Evolutionary conservation across 495 filamentous ascomycete species (phyloP), one percentile per base, ranked within the genome.

Genomic region (Penicillium pancosmium): DNA sequence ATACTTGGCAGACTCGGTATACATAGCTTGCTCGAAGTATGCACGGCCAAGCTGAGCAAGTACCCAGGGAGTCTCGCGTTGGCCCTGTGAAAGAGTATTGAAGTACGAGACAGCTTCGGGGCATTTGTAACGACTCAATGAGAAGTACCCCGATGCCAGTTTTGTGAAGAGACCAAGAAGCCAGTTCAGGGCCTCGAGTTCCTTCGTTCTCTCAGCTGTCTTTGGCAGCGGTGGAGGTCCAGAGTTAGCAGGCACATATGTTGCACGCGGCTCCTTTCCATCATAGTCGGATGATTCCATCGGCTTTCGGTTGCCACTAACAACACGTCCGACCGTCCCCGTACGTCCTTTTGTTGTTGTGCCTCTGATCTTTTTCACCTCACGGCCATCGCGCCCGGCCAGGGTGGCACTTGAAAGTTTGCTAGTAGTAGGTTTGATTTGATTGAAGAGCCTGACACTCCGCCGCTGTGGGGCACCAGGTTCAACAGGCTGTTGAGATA

Each of bases 51-150:
- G 87, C 64, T 94, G 91, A 11, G 93, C 84, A 50, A 96, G 80
- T 36, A 96, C 91, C 91, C 91, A 97, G n/a, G 93, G 91, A 0
- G 95, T 96, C 57, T 98, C 93, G 55, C 90, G 86, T 67, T 98
- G 94, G 25, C 80, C 73, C 38, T 83, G 76, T 5, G 89, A 83
- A 16, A 98, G 77, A 2, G 84, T 80, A 48, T 78, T 82, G 68
- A 93, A 91, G 2, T 82, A 77, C 55, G 86, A 80, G 41, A 97
- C 76, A 21, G 94, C 89, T 47, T 93, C 86, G 33, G 84, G 74
- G 62, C 88, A 92, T 60, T 85, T 86, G 66, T 92, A 98, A 48
- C 90, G 87, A 40, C 84, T 86, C 40, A 94, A 77, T 18, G 85
- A 81, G 61, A 85, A 87, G 69, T 92, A 93, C 3, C 88, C 94